These are phyloP conservation scores for Zygnema circumcarinatum DNA, from an alignment of 139 green algal genomes.

Conservation along the genomic window DNA sequence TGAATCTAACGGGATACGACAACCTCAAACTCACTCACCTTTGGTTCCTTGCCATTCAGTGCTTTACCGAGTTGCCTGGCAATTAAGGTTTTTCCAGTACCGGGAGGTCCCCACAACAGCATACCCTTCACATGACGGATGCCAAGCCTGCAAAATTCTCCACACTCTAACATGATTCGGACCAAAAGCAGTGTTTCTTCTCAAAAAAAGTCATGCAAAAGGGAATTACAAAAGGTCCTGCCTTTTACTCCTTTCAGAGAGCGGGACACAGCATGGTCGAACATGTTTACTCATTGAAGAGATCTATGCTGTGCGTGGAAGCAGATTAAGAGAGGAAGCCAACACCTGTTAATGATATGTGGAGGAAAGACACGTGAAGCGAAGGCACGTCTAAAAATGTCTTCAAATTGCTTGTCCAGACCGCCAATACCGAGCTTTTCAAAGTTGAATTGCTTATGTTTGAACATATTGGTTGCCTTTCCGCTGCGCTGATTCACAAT, in stretches of 20 bases:
- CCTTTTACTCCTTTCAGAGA: neutral
- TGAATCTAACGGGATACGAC: too few relatives aligned
- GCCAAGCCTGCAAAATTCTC: slow-evolving; percentile 77
- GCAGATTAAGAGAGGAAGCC: neutral
- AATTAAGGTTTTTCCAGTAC: slow-evolving; percentile 99
- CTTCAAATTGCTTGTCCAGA: slow-evolving; percentile 88
- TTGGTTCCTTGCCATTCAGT: slow-evolving; percentile 98
- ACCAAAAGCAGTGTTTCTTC: neutral
- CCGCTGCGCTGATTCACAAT: slow-evolving; percentile 66
- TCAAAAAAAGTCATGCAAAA: neutral
- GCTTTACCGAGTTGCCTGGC: slow-evolving; percentile 98
- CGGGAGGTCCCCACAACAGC: slow-evolving; percentile 78
- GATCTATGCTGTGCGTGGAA: too few relatives aligned
- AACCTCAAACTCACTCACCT: slow-evolving; percentile 64
- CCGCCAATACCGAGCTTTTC: slow-evolving; percentile 96
- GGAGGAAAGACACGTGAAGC: slow-evolving; percentile 92
- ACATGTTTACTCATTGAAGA: neutral
- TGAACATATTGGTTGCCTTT: slow-evolving; percentile 81
- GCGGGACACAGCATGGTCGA: neutral
- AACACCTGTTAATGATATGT: slow-evolving; percentile 52
- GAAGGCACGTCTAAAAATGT: slow-evolving; percentile 98
- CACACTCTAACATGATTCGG: neutral
- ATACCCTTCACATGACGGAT: slow-evolving; percentile 97
- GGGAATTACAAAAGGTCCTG: neutral
- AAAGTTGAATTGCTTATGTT: slow-evolving; percentile 94